phyloP scores from a whole-genome alignment of 2,329 filamentous ascomycete species.

The Leptographium flavum region DNA sequence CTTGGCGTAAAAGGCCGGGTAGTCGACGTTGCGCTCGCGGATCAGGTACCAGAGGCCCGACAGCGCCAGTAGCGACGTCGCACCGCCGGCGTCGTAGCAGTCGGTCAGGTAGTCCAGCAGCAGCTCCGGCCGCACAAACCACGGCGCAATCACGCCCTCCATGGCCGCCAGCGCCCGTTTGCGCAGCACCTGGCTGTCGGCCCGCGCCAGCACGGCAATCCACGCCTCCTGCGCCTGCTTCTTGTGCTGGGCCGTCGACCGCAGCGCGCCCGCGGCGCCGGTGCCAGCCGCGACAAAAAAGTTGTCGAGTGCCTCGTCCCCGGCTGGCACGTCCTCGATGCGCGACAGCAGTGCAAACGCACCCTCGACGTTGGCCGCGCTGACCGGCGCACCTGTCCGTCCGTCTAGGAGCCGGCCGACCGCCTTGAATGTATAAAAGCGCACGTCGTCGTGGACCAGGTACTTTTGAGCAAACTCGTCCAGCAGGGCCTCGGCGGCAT shows the following conservation, averaged over 20 bases:
- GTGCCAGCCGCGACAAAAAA: conserved; percentile 52
- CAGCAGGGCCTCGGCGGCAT: conserved; percentile 28
- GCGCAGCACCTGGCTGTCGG: conserved; percentile 50
- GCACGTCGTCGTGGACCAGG: conserved; percentile 69
- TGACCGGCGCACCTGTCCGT: conserved; percentile 10
- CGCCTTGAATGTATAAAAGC: conserved; percentile 66
- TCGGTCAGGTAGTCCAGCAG: conserved; percentile 96
- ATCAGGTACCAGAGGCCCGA: conserved; percentile 94
- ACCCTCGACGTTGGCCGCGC: conserved; percentile 24
- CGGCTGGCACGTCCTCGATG: conserved; percentile 57
- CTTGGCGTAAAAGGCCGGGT: conserved; percentile 85
- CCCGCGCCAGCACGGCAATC: conserved; percentile 59
- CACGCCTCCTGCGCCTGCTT: conserved; percentile 75
- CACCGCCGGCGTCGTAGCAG: conserved; percentile 76
- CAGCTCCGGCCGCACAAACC: conserved; percentile 78
- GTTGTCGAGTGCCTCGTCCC: conserved; percentile 50
- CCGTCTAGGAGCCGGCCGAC: conserved; percentile 24
- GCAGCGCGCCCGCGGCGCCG: conserved; percentile 52
- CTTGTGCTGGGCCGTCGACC: conserved; percentile 57
- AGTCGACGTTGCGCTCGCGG: conserved; percentile 85
- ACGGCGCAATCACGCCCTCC: conserved; percentile 67
- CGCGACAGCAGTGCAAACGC: conserved; percentile 48
- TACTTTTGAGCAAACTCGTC: conserved; percentile 67
- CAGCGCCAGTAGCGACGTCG: conserved; percentile 73
- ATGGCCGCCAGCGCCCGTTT: conserved; percentile 67